Percentiles rank a stretch among this genome's conserved stretches.
These are phyloP conservation scores for Candida germanica DNA, from an alignment of 805 yeast species.

Conservation along the genomic window DNA sequence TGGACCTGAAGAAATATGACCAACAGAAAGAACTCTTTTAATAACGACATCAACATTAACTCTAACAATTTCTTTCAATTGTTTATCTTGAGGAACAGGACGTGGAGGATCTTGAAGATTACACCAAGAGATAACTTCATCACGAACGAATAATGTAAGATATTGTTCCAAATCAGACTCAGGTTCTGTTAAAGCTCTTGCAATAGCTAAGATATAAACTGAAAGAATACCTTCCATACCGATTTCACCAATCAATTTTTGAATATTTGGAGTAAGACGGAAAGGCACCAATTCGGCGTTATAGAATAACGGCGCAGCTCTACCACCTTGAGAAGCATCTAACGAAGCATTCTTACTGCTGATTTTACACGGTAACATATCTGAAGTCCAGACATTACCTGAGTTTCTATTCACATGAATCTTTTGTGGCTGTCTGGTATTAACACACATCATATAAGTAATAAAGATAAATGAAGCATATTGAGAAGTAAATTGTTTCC, in stretches of 20 bases:
- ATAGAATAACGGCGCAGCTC: slow-evolving; percentile 79
- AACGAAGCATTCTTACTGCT: slow-evolving; percentile 52
- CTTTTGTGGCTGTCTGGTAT: slow-evolving; percentile 90
- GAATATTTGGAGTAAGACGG: slow-evolving; percentile 93
- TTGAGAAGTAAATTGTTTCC: slow-evolving; percentile 91
- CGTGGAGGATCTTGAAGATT: slow-evolving; percentile 73
- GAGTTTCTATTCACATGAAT: slow-evolving; percentile 76
- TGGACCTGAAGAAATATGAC: slow-evolving; percentile 56
- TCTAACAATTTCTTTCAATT: slow-evolving; percentile 80
- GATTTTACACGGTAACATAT: slow-evolving; percentile 88
- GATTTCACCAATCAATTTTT: slow-evolving; percentile 89
- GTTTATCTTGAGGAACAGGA: slow-evolving; percentile 78
- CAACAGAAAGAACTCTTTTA: slow-evolving; percentile 73
- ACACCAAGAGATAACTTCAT: slow-evolving; percentile 93
- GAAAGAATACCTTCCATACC: slow-evolving; percentile 89
- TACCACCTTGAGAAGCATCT: slow-evolving; percentile 46
- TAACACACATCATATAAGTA: slow-evolving; percentile 92
- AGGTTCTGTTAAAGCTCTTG: slow-evolving; percentile 85
- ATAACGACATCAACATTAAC: slow-evolving; percentile 83
- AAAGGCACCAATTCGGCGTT: slow-evolving; percentile 94
- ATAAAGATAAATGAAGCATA: slow-evolving; percentile 91
- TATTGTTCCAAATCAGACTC: slow-evolving; percentile 90
- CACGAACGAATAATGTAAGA: slow-evolving; percentile 90
- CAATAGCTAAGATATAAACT: slow-evolving; percentile 77
- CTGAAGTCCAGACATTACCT: slow-evolving; percentile 91